Evolutionary conservation across 129 eudicot species (phyloP), one percentile per base, ranked within the genome.

Genomic region (Calendula officinalis): DNA sequence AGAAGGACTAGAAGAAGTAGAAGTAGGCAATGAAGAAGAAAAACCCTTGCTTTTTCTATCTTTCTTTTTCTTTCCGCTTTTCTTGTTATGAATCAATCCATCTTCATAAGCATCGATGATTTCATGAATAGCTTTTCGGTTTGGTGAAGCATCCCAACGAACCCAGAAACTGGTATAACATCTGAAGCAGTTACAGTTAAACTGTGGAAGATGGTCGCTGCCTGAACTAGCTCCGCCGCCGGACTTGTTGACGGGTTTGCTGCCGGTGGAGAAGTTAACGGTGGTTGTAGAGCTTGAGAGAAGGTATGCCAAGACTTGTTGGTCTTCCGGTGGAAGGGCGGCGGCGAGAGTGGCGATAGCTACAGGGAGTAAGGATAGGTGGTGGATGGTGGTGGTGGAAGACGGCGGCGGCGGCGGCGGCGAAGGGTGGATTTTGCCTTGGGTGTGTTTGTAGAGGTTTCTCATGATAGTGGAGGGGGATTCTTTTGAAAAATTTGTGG

Each of bases 91-190:
- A 44, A 67, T 15, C 52, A 87, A 50, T 11, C 78, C 79, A 59
- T 88, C 96, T 60, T 88, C 96, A 44, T 57, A 85, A 30, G 86
- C 89, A 55, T 88, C 96, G 5, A 88, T 77, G 42, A 82, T 79
- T 71, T 88, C 85, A 71, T 88, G 94, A 37, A 88, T 88, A 2
- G 66, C 72, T 70, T 88, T 81, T 1, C 90, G 82, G 46, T 88
- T 85, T 2, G 96, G 90, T 40, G 96, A 88, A 44, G 94, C 43
- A 60, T 85, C 94, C 96, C 96, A 88, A 51, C 80, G 83, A 14
- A 56, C 84, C 96, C 96, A 88, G 63, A 74, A 88, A 34, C 81
- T 85, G 39, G 77, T 85, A 36, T 88, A 88, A 38, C 96, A 88
- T 46, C 75, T 62, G 56, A 88, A 88, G 42, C 96, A 88, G 78